phyloP scores from a whole-genome alignment of 2,329 filamentous ascomycete species.

The Rutstroemia sp. region DNA sequence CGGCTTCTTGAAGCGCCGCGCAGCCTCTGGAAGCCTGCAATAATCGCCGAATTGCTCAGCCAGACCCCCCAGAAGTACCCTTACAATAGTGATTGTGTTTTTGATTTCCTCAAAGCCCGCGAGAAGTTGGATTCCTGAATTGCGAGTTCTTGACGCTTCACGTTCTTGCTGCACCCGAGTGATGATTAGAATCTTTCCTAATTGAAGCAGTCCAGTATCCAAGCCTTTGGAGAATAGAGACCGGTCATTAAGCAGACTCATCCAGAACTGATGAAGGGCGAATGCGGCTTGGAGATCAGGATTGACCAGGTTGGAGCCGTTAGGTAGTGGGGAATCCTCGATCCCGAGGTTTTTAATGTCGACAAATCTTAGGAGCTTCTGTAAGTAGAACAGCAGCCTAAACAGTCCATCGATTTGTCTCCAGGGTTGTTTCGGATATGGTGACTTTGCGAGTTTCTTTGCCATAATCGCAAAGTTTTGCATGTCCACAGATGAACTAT shows the following conservation, averaged over 20 bases:
- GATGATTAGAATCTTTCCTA: slow-evolving; percentile 3
- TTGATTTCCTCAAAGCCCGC: neutral
- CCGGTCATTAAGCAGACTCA: slow-evolving; percentile 14
- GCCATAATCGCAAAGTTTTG: neutral
- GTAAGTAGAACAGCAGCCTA: neutral
- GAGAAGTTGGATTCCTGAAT: neutral
- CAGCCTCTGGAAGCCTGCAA: too few relatives aligned
- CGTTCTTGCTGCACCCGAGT: neutral
- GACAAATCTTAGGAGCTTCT: neutral
- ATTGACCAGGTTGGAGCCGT: slow-evolving; percentile 6
- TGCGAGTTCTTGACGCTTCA: neutral
- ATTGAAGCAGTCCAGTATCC: neutral
- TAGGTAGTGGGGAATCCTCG: neutral
- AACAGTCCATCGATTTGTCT: slow-evolving; percentile 1
- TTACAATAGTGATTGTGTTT: neutral
- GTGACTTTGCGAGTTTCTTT: neutral
- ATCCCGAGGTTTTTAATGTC: neutral
- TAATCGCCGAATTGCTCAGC: too few relatives aligned
- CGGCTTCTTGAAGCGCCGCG: too few relatives aligned
- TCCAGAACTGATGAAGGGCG: slow-evolving; percentile 13
- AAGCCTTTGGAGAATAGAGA: slow-evolving; percentile 3
- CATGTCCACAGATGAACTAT: neutral
- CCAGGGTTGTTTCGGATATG: neutral
- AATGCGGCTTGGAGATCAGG: slow-evolving; percentile 5
- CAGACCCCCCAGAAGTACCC: too few relatives aligned